Percentiles rank a stretch among this genome's conserved stretches.
phyloP scores from a whole-genome alignment of 2,329 filamentous ascomycete genomes.

The Neoarthrinium moseri region DNA sequence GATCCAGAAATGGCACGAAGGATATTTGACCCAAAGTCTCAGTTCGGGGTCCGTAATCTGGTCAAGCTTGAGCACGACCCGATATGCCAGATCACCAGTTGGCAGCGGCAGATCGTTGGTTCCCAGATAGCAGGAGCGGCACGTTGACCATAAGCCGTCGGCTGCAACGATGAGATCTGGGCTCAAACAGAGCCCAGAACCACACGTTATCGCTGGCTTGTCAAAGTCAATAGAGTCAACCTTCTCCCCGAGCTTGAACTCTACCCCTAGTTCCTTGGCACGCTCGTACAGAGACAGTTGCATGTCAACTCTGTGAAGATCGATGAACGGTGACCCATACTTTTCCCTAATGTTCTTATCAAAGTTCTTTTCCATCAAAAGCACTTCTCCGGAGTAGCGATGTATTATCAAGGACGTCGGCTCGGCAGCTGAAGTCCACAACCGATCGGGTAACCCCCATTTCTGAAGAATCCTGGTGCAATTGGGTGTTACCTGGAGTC shows the following conservation, averaged over 20 bases:
- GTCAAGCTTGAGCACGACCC: conserved; percentile 54
- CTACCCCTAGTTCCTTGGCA: conserved; percentile 52
- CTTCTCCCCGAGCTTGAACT: conserved; percentile 45
- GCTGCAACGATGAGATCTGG: conserved; percentile 62
- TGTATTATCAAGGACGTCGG: conserved; percentile 50
- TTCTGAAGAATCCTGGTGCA: conserved; percentile 46
- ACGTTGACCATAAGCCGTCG: conserved; percentile 63
- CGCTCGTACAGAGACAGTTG: conserved; percentile 51
- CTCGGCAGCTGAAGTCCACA: conserved; percentile 36
- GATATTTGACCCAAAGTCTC: conserved; percentile 49
- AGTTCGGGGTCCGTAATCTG: conserved; percentile 52
- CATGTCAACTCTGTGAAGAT: conserved; percentile 62
- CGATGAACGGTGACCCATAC: conserved; percentile 57
- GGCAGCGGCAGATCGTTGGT: conserved; percentile 47
- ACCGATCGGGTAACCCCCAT: conserved; percentile 45
- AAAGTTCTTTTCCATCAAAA: conserved; percentile 52
- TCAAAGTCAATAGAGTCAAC: conserved; percentile 49
- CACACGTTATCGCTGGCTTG: conserved; percentile 36
- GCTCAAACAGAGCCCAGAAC: conserved; percentile 32
- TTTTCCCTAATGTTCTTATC: conserved; percentile 49
- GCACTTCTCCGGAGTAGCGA: conserved; percentile 48
- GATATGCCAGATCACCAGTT: conserved; percentile 65
- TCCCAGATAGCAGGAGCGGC: conserved; percentile 47
- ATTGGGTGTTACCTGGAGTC: conserved; percentile 53
- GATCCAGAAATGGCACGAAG: conserved; percentile 60